Evolutionary conservation across 2,329 filamentous ascomycete genomes (phyloP).

Genomic region (Ophiocordyceps camponoti-saundersi): DNA sequence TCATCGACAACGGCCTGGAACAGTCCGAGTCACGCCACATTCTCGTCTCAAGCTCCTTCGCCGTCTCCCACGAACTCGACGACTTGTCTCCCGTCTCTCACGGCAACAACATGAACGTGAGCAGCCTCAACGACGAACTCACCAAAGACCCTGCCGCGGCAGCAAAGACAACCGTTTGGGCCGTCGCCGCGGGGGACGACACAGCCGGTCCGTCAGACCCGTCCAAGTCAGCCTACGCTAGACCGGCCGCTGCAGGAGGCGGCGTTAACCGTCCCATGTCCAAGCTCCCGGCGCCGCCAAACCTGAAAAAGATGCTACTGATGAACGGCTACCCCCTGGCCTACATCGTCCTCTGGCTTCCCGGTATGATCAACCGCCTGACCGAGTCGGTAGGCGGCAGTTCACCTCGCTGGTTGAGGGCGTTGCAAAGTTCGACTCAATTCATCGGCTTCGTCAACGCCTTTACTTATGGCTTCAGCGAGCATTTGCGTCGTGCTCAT

Average conservation of each 20-base stretch:
- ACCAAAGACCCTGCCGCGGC: not conserved
- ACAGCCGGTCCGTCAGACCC: not conserved
- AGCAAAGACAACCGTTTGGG: not conserved
- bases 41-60: constrained; percentile 1
- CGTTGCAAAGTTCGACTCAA: constrained; percentile 18
- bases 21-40: constrained; percentile 2
- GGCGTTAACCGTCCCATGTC: not conserved
- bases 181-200: not conserved
- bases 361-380: constrained; percentile 17
- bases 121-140: not conserved
- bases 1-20: not conserved
- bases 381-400: constrained; percentile 10
- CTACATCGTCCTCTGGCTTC: constrained; percentile 21
- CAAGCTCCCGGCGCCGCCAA: constrained; percentile 3
- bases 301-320: constrained; percentile 14
- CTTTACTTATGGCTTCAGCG: constrained; percentile 20
- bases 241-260: not conserved
- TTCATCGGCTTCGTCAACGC: constrained; percentile 20
- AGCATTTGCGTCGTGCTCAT: constrained; percentile 7
- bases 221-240: not conserved
- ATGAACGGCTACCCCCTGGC: constrained; percentile 20
- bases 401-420: constrained; percentile 7
- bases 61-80: constrained; percentile 1
- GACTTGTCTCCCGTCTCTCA: not conserved
- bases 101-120: too few relatives aligned